Evolutionary conservation across 352 stramenopile species (phyloP).

Genomic region (Halophytophthora batemanensis): DNA sequence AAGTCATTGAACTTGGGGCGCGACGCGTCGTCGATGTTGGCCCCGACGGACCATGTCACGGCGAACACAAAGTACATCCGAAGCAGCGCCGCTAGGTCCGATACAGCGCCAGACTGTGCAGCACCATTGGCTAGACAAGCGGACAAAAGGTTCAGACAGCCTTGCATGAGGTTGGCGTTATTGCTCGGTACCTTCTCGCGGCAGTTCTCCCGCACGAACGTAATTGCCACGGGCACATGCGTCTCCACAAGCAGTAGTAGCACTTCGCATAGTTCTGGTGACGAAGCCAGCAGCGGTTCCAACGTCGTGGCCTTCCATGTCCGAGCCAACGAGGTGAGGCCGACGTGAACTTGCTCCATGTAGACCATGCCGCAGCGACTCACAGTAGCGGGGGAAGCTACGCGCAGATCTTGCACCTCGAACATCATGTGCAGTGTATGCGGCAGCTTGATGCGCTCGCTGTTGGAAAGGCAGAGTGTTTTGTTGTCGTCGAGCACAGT

Average conservation of each 20-base stretch:
- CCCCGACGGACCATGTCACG: slow-evolving; percentile 82
- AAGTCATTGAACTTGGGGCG: slow-evolving; percentile 87
- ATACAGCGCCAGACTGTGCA: slow-evolving; percentile 34
- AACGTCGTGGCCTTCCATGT: slow-evolving; percentile 80
- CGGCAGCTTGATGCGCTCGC: slow-evolving; percentile 85
- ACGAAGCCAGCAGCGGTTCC: slow-evolving; percentile 53
- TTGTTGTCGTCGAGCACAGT: slow-evolving; percentile 90
- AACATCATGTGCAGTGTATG: slow-evolving; percentile 92
- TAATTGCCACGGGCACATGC: slow-evolving; percentile 77
- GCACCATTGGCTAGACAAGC: slow-evolving; percentile 55
- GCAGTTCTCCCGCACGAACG: slow-evolving; percentile 89
- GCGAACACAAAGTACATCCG: slow-evolving; percentile 89
- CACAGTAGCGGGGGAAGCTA: slow-evolving; percentile 87
- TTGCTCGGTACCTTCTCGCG: slow-evolving; percentile 87
- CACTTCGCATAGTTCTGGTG: slow-evolving; percentile 58
- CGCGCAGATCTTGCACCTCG: slow-evolving; percentile 88
- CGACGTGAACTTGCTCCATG: slow-evolving; percentile 90
- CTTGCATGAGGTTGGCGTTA: slow-evolving; percentile 86
- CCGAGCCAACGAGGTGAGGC: slow-evolving; percentile 59
- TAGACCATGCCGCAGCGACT: slow-evolving; percentile 91
- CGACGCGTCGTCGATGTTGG: slow-evolving; percentile 84
- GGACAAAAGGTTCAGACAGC: slow-evolving; percentile 85
- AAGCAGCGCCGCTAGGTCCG: slow-evolving; percentile 54
- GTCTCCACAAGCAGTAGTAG: slow-evolving; percentile 75
- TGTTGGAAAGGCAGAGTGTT: slow-evolving; percentile 83